A percentile compares a stretch with the other conserved stretches of the same genome.
These are phyloP conservation scores for Baorangia bicolor DNA, from an alignment of 768 basidiomycete genomes.

Conservation along the genomic window DNA sequence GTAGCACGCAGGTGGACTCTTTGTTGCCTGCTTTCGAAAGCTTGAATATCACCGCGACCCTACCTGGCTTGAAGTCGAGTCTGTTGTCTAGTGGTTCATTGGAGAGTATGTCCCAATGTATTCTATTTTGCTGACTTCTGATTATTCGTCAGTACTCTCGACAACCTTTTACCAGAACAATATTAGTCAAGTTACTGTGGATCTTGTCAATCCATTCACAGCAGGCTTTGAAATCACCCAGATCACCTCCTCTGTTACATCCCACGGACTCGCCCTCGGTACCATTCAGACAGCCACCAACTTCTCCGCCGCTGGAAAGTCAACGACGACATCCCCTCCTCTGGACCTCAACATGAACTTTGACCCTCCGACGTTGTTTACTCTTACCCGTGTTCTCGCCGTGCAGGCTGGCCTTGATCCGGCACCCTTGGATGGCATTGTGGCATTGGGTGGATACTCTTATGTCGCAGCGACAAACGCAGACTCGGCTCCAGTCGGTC, in stretches of 20 bases:
- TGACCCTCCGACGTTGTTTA: slow-evolving; percentile 67
- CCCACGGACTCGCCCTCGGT: slow-evolving; percentile 61
- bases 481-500: slow-evolving; percentile 33
- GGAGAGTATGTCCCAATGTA: slow-evolving; percentile 37
- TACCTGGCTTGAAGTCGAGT: slow-evolving; percentile 60
- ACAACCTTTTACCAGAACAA: slow-evolving; percentile 64
- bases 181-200: slow-evolving; percentile 62
- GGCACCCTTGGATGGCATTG: slow-evolving; percentile 63
- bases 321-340: slow-evolving; percentile 53
- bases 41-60: slow-evolving; percentile 50
- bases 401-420: slow-evolving; percentile 60
- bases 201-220: slow-evolving; percentile 67
- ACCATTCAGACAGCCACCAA: slow-evolving; percentile 52
- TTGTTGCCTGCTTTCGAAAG: slow-evolving; percentile 60
- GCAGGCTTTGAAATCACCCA: slow-evolving; percentile 54
- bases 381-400: slow-evolving; percentile 65
- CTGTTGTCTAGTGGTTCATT: slow-evolving; percentile 58
- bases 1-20: slow-evolving; percentile 59
- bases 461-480: slow-evolving; percentile 43
- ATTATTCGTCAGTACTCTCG: slow-evolving; percentile 45
- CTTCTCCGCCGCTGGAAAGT: slow-evolving; percentile 53
- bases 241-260: slow-evolving; percentile 59
- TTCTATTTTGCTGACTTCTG: background rate
- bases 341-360: slow-evolving; percentile 66
- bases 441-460: slow-evolving; percentile 62